Evolutionary conservation across 805 yeast genomes (phyloP).

Genomic region (Metschnikowia baotianmanensis): DNA sequence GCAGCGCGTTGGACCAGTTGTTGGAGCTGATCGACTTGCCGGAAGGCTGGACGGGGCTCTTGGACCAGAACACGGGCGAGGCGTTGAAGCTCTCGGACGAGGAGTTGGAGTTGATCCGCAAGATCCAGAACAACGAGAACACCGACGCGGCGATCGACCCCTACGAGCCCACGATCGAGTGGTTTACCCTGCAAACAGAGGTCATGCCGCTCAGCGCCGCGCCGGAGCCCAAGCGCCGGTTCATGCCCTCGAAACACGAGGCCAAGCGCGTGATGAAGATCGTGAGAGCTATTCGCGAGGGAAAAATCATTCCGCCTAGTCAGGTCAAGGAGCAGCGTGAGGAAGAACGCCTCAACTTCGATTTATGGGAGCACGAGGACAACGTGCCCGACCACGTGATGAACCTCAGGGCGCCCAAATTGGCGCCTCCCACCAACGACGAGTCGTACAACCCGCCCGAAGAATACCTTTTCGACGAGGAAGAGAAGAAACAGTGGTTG

Average conservation of each 20-base stretch:
- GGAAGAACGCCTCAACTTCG: constrained; percentile 56
- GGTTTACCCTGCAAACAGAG: constrained; percentile 87
- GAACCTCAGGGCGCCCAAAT: constrained; percentile 92
- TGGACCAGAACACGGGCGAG: constrained; percentile 86
- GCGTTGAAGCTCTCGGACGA: constrained; percentile 79
- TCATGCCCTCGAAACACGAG: constrained; percentile 95
- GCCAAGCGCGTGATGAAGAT: constrained; percentile 95
- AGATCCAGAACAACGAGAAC: constrained; percentile 79
- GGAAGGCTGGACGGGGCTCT: constrained; percentile 97
- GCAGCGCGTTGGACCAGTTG: constrained; percentile 88
- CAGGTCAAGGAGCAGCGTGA: constrained; percentile 50
- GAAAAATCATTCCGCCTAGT: constrained; percentile 80
- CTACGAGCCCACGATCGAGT: constrained; percentile 90
- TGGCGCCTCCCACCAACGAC: constrained; percentile 94
- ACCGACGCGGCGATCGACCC: constrained; percentile 82
- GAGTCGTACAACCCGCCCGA: constrained; percentile 97
- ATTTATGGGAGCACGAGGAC: constrained; percentile 73
- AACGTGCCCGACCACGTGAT: constrained; percentile 69
- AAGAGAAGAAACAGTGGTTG: constrained; percentile 73
- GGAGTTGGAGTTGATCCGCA: constrained; percentile 83
- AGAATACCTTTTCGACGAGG: constrained; percentile 80
- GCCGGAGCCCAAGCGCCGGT: constrained; percentile 97
- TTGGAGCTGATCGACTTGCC: constrained; percentile 91
- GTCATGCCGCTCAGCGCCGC: constrained; percentile 88
- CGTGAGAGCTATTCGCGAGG: constrained; percentile 94